Conservation (phyloP, 306 rosid species). For the Prosopis cineraria region DNA sequence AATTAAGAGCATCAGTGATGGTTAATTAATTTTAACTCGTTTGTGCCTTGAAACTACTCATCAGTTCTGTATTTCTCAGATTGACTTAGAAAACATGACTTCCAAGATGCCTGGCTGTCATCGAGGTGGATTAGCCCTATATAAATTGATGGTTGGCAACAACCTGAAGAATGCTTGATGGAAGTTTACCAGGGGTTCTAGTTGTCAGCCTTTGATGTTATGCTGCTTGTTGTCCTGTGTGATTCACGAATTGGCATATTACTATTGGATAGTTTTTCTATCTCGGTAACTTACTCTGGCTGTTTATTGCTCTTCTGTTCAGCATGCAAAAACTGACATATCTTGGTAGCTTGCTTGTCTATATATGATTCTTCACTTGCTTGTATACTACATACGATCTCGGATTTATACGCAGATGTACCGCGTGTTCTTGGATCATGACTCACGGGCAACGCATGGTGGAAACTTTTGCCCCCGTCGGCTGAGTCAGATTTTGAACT, state of each 20-base stretch:
- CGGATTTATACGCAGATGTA: not conserved
- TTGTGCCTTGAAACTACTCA: constrained; percentile 31
- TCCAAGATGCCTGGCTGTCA: constrained; percentile 95
- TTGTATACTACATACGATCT: not conserved
- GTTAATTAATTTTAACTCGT: not conserved
- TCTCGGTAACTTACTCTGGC: not conserved
- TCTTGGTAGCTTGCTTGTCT: not conserved
- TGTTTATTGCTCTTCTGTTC: not conserved
- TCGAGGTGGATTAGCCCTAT: constrained; percentile 83
- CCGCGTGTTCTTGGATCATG: not conserved
- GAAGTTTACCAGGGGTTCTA: constrained; percentile 27
- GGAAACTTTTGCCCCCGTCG: not conserved
- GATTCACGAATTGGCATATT: not conserved
- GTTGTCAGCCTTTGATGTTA: constrained; percentile 12
- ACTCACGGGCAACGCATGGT: not conserved
- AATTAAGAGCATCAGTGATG: constrained; percentile 4
- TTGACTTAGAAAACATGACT: constrained; percentile 69
- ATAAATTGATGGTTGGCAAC: constrained; percentile 67
- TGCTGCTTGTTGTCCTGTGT: not conserved
- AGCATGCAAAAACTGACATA: not conserved
- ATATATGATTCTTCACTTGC: not conserved
- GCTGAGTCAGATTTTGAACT: not conserved
- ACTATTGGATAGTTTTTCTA: not conserved
- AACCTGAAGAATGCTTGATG: constrained; percentile 47
- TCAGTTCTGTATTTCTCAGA: constrained; percentile 53